Percentiles rank a stretch among this genome's conserved stretches.
Conservation (phyloP, 345 rosid genomes). For the Lagerstroemia speciosa region DNA sequence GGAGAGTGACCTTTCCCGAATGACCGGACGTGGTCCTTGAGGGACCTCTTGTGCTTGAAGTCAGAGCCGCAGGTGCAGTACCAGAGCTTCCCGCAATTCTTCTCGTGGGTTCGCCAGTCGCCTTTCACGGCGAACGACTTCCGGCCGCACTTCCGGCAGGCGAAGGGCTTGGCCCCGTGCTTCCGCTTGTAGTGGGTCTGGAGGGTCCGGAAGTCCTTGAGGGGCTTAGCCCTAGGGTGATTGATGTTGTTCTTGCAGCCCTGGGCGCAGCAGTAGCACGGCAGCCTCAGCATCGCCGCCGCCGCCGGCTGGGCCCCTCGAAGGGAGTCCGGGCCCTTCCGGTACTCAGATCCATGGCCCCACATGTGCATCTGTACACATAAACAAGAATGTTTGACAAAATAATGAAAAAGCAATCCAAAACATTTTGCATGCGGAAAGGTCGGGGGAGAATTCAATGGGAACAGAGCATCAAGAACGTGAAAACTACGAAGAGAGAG, state of each 20-base stretch:
- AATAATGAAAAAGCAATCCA: too few relatives aligned
- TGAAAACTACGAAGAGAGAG: too few relatives aligned
- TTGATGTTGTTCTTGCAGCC: conserved; percentile 87
- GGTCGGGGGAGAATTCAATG: too few relatives aligned
- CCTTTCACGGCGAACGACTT: conserved; percentile 91
- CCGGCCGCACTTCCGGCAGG: conserved; percentile 80
- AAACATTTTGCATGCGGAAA: too few relatives aligned
- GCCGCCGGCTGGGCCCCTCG: conserved; percentile 77
- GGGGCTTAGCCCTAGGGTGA: conserved; percentile 69
- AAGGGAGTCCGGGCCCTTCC: conserved; percentile 66
- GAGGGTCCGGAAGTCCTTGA: conserved; percentile 70
- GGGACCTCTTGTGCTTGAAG: conserved; percentile 95
- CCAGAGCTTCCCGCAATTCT: conserved; percentile 97
- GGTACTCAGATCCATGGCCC: conserved; percentile 79
- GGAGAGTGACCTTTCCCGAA: conserved; percentile 93
- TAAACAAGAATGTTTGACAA: neutral
- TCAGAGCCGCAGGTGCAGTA: conserved; percentile 95
- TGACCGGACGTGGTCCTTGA: conserved; percentile 90
- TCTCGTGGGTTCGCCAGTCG: conserved; percentile 98
- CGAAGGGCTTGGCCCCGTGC: conserved; percentile 60
- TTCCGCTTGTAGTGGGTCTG: conserved; percentile 79
- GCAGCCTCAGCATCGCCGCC: conserved; percentile 70
- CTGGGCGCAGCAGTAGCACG: conserved; percentile 66
- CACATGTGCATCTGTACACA: conserved; percentile 52
- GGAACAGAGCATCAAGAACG: too few relatives aligned